Conservation (phyloP, 2,329 filamentous ascomycete species). For the Calonectria montana region DNA sequence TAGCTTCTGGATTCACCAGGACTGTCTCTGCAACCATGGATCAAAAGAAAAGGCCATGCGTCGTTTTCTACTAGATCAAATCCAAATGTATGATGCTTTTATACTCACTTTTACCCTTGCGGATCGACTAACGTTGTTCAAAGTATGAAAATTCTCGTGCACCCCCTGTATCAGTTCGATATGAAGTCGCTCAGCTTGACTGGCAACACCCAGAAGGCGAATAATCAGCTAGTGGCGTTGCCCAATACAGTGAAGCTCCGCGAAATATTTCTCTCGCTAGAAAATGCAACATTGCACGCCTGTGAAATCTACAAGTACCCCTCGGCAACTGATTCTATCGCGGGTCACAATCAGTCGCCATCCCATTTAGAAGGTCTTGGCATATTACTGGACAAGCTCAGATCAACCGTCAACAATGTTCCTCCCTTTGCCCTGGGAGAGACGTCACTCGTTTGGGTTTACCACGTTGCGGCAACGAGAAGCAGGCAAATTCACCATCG, state of each 20-base stretch:
- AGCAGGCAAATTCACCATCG: neutral
- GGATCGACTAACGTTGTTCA: neutral
- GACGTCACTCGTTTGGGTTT: neutral
- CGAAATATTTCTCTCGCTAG: neutral
- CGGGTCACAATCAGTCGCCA: neutral
- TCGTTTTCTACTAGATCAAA: neutral
- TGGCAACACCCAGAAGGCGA: neutral
- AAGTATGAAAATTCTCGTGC: conserved; percentile 8
- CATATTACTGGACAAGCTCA: neutral
- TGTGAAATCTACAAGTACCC: neutral
- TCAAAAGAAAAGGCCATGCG: conserved; percentile 8
- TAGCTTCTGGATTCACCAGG: conserved; percentile 1
- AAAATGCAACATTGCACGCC: neutral
- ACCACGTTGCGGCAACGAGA: neutral
- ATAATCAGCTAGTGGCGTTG: neutral
- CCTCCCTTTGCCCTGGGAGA: neutral
- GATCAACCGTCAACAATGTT: neutral
- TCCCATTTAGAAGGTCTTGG: neutral
- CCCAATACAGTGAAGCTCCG: neutral
- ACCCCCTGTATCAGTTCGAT: conserved; percentile 3
- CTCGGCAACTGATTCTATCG: neutral
- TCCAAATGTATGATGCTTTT: neutral
- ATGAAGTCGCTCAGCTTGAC: neutral
- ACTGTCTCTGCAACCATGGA: neutral
- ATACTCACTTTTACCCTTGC: neutral